These are phyloP conservation scores for Parietaria judaica DNA, from an alignment of 306 rosid genomes.

Conservation along the genomic window DNA sequence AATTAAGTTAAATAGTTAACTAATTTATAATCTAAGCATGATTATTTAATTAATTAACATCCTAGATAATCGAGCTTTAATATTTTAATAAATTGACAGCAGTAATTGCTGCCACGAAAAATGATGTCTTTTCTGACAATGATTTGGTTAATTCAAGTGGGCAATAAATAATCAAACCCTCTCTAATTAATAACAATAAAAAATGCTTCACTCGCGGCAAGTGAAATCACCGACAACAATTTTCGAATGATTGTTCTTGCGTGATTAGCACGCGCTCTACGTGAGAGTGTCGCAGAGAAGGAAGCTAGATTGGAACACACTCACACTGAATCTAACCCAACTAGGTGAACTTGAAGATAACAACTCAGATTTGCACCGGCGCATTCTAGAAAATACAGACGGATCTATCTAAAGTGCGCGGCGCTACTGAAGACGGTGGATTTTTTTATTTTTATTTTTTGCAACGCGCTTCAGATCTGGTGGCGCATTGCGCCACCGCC, in stretches of 20 bases:
- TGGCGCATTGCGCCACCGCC: constrained; percentile 14
- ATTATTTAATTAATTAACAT: background rate
- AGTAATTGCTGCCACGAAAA: constrained; percentile 4
- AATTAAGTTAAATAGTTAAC: background rate
- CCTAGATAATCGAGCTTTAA: background rate
- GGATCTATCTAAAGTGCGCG: constrained; percentile 1
- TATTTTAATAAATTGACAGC: background rate
- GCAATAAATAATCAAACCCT: background rate
- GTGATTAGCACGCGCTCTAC: too few species aligned
- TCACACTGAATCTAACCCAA: background rate
- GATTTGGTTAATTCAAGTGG: background rate
- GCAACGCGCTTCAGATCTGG: constrained; percentile 38
- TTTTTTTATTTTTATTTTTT: too few species aligned
- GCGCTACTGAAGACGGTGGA: background rate
- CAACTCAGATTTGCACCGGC: constrained; percentile 5
- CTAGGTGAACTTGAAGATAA: background rate
- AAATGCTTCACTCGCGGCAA: too few species aligned
- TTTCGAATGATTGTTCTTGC: too few species aligned
- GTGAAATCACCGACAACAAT: too few species aligned
- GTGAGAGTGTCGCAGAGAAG: too few species aligned
- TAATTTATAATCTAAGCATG: background rate
- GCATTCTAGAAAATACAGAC: background rate
- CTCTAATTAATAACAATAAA: background rate
- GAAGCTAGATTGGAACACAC: too few species aligned
- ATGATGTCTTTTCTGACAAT: constrained; percentile 16